Percentiles rank a stretch among this genome's conserved stretches.
phyloP scores from a whole-genome alignment of 257 asterid genomes.

The Forsythia viridissima region DNA sequence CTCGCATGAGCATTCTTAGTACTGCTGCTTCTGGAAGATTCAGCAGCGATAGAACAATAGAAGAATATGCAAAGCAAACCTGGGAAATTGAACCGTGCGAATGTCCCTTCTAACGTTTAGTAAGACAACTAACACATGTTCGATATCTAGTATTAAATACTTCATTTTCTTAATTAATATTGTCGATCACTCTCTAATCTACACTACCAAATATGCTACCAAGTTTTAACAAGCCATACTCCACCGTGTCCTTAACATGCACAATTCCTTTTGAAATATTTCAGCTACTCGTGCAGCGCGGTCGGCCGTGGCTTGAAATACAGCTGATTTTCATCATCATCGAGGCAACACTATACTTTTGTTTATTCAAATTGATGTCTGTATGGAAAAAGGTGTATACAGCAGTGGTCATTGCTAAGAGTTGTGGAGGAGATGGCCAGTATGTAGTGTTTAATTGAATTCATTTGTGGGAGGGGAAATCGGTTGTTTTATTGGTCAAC shows the following conservation, averaged over 20 bases:
- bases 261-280: neutral
- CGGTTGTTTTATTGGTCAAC: too few relatives aligned
- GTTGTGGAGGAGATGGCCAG: neutral
- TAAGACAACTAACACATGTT: neutral
- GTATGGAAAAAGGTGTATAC: neutral
- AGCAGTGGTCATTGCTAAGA: neutral
- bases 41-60: constrained; percentile 54
- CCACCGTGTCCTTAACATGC: neutral
- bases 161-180: neutral
- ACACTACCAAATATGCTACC: neutral
- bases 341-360: neutral
- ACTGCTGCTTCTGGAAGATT: constrained; percentile 51
- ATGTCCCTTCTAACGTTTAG: constrained; percentile 40
- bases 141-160: neutral
- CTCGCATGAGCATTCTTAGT: constrained; percentile 46
- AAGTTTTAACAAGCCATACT: neutral
- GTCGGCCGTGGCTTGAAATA: neutral
- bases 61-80: constrained; percentile 46
- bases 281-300: neutral
- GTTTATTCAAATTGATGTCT: neutral
- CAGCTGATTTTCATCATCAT: neutral
- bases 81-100: constrained; percentile 56
- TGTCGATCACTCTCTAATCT: neutral
- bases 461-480: too few relatives aligned
- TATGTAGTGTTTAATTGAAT: neutral